Evolutionary conservation across 2,329 filamentous ascomycete genomes (phyloP), one percentile per base, ranked within the genome.

Genomic region (Myriosclerotinia scirpicola): DNA sequence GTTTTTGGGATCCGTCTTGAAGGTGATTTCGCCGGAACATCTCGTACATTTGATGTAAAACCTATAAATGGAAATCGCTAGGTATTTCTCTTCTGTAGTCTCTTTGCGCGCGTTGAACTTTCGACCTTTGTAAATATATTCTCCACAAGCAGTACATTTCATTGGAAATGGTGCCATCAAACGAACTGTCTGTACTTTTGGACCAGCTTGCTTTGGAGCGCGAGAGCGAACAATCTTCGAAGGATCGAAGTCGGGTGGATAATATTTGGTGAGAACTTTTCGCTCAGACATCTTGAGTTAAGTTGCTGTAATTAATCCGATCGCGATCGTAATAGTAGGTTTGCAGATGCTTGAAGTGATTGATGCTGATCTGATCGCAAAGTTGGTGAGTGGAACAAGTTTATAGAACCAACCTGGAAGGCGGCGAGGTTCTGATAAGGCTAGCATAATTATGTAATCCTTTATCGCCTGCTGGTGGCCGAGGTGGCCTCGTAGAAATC

Each of bases 71-170:
- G 92, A 87, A 69, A 98, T 96, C 60, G 86, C 86, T 56, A 97
- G 87, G 80, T 99, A 99, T 72, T 90, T 91, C 74, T 97, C 91
- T 26, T 95, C 90, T 0, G 92, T 92, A 0, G 91, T 97, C 76
- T 97, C 93, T 76, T 99, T 99, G 46, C 92, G 85, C 3, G 92
- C 90, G 79, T 98, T 98, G 84, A 98, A 98, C 75, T 97, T 98
- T 68, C 93, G 87, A 0, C 93, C 93, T 73, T 92, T 92, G 83
- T 96, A 94, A 75, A 96, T 95, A 81, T 90, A 97, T 79, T 96
- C 91, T 75, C 87, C 86, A 74, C 85, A 88, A 40, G 76, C 71
- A 8, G 76, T 87, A 77, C 91, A 93, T 75, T 88, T 89, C 87
- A 93, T 92, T 62, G 84, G 87, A 79, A 93, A 95, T 5, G 92